Evolutionary conservation across 179 eudicot genomes (phyloP).

Genomic region (Actinidia chinensis): DNA sequence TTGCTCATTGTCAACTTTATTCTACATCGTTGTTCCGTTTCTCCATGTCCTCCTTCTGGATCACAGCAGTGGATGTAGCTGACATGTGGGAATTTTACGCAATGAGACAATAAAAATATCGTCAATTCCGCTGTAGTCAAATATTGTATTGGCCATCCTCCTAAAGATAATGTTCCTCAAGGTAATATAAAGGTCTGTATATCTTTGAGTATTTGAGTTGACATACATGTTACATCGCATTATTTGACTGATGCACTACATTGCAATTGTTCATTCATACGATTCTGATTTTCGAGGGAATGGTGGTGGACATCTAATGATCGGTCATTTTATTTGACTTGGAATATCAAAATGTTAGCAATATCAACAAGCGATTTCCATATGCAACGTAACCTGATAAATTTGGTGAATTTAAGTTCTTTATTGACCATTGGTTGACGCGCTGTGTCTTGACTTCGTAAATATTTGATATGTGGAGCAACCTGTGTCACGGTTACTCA

Average conservation of each 20-base stretch:
- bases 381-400: neutral
- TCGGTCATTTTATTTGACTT: conserved; percentile 1
- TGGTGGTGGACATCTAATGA: neutral
- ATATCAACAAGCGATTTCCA: neutral
- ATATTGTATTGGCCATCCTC: conserved; percentile 80
- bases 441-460: neutral
- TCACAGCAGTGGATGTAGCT: conserved; percentile 36
- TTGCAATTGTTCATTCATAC: neutral
- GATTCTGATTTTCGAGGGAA: neutral
- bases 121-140: conserved; percentile 70
- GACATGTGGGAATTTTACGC: conserved; percentile 43
- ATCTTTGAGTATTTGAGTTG: too few relatives aligned
- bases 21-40: conserved; percentile 60
- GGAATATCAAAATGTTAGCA: neutral
- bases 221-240: neutral
- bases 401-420: neutral
- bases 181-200: conserved; percentile 41
- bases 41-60: conserved; percentile 40
- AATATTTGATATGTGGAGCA: neutral
- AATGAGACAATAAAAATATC: conserved; percentile 52
- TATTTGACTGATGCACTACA: neutral
- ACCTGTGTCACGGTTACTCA: neutral
- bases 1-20: conserved; percentile 66
- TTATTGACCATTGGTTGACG: neutral
- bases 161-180: conserved; percentile 58